Conservation (phyloP, 2,329 filamentous ascomycete species). For the Calonectria leucothoes region DNA sequence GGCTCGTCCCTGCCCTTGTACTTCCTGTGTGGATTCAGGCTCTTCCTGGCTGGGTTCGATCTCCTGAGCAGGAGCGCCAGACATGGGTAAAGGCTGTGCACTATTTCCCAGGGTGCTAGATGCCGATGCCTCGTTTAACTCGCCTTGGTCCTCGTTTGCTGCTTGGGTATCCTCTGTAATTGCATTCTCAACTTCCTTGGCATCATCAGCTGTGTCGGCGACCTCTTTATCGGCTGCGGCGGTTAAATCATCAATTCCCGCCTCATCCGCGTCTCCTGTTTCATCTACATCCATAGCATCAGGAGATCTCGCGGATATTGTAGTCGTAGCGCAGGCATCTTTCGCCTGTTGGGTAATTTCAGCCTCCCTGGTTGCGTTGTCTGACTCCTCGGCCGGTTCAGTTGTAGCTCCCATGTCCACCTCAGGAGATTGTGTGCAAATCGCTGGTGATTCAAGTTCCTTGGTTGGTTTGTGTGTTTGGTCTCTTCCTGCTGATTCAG, state of each 20-base stretch:
- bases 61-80: conserved; percentile 12
- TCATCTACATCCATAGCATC: conserved; percentile 40
- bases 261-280: neutral
- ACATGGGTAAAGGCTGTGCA: conserved; percentile 8
- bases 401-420: conserved; percentile 13
- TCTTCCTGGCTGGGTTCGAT: conserved; percentile 2
- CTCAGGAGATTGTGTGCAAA: conserved; percentile 19
- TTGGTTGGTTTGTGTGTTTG: neutral
- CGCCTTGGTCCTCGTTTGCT: conserved; percentile 11
- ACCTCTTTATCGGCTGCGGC: conserved; percentile 13
- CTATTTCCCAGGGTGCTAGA: conserved; percentile 21
- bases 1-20: conserved; percentile 10
- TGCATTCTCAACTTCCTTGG: conserved; percentile 20
- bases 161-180: conserved; percentile 9
- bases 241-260: conserved; percentile 2
- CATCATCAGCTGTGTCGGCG: conserved; percentile 22
- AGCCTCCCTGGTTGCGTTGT: conserved; percentile 6
- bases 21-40: conserved; percentile 7
- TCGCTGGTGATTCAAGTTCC: neutral
- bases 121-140: conserved; percentile 10
- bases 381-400: neutral
- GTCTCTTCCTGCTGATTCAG: neutral
- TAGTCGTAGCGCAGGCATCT: neutral
- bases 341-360: neutral
- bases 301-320: neutral